Evolutionary conservation across 805 yeast genomes (phyloP), one percentile per base, ranked within the genome.

Genomic region (Candida sanyiensis): DNA sequence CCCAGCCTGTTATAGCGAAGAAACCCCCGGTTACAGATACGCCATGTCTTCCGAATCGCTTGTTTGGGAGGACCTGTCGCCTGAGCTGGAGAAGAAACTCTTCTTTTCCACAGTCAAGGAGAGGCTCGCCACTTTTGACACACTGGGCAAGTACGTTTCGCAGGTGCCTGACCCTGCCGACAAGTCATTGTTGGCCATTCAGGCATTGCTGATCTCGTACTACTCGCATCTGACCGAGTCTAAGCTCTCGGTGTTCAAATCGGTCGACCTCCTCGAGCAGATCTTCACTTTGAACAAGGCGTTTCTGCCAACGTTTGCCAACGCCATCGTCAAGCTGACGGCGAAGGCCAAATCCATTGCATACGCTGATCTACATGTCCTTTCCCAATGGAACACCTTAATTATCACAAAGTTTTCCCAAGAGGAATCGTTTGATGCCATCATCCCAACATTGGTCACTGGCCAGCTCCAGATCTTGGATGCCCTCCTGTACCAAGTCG

Each of bases 381-480:
- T 83, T 19, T 61, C 83, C 28, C 66, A 67, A 13, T 83, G 89
- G 88, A 58, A 67, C 33, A 66, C 69, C 36, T 54, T 56, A 34
- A 47, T 50, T 25, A 50, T 74, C 56, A 31, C 62, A 4, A 48
- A 45, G 19, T 44, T 56, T 30, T 51, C 60, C 7, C 40, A 53
- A 6, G 49, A 51, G 3, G 51, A 45, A 2, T 26, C 48, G 16
- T 61, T 65, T 31, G 49, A 55, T 13, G 24, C 53, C 54, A 23
- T 55, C 49, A 16, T 54, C 59, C 51, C 57, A 18, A 27, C 53
- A 58, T 24, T 56, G 51, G 15, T 51, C 59, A 58, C 68, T 35
- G 62, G 66, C n/a, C 64, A 64, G 29, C 43, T 62, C 13, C 56
- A 54, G 25, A 47, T 57, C 21, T 46, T 63, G 19, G 52, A 51